Evolutionary conservation across 371 early-diverging fungal species (phyloP).

Genomic region (Massospora cicadina): DNA sequence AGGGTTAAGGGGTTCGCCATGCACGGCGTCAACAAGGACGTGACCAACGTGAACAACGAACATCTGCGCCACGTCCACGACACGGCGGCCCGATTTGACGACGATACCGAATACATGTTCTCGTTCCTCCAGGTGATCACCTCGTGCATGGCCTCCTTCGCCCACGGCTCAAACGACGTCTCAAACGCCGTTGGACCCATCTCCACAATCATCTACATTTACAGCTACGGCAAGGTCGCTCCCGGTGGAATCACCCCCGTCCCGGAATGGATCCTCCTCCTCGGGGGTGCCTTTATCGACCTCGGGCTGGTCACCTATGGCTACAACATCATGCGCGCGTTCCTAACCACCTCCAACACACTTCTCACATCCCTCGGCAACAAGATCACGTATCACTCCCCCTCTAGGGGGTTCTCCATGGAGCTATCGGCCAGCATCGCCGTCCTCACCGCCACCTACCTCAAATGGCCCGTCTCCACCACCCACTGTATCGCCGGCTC

Average conservation of each 20-base stretch:
- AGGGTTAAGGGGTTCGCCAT: constrained; percentile 10
- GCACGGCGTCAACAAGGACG: constrained; percentile 34
- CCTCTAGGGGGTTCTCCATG: constrained; percentile 68
- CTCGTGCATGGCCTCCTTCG: constrained; percentile 66
- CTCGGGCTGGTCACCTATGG: constrained; percentile 53
- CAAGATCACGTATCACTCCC: constrained; percentile 69
- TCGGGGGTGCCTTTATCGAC: constrained; percentile 61
- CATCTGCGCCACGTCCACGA: constrained; percentile 30
- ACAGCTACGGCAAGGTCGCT: constrained; percentile 35
- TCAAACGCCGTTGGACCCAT: constrained; percentile 76
- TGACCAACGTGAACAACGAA: constrained; percentile 29
- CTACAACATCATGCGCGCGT: constrained; percentile 52
- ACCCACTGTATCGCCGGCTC: constrained; percentile 81
- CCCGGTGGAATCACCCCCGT: constrained; percentile 30
- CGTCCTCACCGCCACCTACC: constrained; percentile 62
- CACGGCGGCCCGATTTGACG: constrained; percentile 44
- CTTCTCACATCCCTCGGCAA: constrained; percentile 71
- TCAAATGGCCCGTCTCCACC: constrained; percentile 68
- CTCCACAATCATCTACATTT: constrained; percentile 43
- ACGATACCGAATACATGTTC: constrained; percentile 63
- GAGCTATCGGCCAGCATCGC: constrained; percentile 69
- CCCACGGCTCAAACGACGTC: constrained; percentile 81
- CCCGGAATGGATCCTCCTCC: constrained; percentile 49
- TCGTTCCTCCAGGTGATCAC: constrained; percentile 70
- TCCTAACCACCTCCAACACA: too few relatives aligned